Base-by-base conservation (phyloP, 305 asterid species). In the Rubia peregrina region DNA sequence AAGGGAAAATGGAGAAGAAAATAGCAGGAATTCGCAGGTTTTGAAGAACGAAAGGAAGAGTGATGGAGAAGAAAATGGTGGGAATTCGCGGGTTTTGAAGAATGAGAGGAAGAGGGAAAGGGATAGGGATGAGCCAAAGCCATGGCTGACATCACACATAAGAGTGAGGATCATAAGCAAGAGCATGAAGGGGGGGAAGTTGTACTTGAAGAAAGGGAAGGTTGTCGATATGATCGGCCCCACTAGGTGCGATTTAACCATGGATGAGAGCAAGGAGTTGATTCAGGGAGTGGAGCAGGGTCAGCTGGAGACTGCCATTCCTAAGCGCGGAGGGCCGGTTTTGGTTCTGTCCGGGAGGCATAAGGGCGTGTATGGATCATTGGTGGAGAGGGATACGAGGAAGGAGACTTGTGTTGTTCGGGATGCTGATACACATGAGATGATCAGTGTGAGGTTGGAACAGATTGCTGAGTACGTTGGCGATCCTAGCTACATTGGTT, bases 391-490 rank as follows among this genome's bases (percentile, higher is more conserved):
- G 38, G 91, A 93, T 76, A 74, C 82, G 10, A 89, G 87, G 76
- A 83, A 84, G 65, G 98, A 89, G 78, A 85, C 75, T 0, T 95
- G 89, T 48, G 74, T 84, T 40, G 83, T 92, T 73, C 82, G 84
- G 72, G 89, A 92, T 86, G 95, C 83, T 1, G 92, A 92, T 74
- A 83, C 89, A 24, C 91, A 85, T 21, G 90, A 86, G 75, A 69
- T 83, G 76, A 80, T 85, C 42, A 85, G 80, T 71, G 93, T 90
- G 70, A 82, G 75, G 69, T 96, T 93, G 60, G 98, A 89, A 75
- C 94, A 93, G 81, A 80, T 93, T 73, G 98, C 98, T 0, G 98
- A 93, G 84, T 93, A 79, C 77, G 76, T 81, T 0, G 98, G 98
- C 38, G 98, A 93, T 82, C 96, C 94, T 4, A 84, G 87, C 64